Evolutionary conservation across 805 yeast species (phyloP).

Genomic region (Suhomyces pyralidae): DNA sequence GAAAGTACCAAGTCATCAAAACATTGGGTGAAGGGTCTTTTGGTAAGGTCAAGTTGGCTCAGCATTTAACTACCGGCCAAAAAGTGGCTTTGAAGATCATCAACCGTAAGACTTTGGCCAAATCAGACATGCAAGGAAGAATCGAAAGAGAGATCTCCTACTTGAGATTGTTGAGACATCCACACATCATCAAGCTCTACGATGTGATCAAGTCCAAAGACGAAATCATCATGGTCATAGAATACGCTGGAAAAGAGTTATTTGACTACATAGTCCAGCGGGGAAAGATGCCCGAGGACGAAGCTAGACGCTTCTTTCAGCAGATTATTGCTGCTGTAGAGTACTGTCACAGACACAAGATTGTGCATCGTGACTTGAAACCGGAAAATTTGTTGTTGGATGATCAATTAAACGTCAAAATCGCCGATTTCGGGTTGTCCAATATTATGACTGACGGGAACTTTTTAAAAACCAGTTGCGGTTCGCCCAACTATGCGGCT

Average conservation of each 20-base stretch:
- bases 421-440: constrained; percentile 29
- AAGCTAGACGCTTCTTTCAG: constrained; percentile 28
- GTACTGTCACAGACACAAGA: constrained; percentile 31
- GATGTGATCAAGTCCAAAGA: constrained; percentile 30
- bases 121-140: constrained; percentile 30
- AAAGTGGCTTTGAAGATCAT: constrained; percentile 28
- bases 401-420: constrained; percentile 28
- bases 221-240: constrained; percentile 31
- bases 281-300: constrained; percentile 30
- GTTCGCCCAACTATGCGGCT: constrained; percentile 31
- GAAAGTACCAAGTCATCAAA: constrained; percentile 48
- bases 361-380: constrained; percentile 70
- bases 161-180: constrained; percentile 28
- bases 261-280: constrained; percentile 29
- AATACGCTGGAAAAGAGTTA: constrained; percentile 28
- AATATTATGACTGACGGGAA: constrained; percentile 33
- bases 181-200: constrained; percentile 30
- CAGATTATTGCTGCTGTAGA: constrained; percentile 31
- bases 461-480: constrained; percentile 29
- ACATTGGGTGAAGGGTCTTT: constrained; percentile 31
- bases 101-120: constrained; percentile 29
- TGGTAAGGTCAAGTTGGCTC: constrained; percentile 31
- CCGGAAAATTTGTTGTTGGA: constrained; percentile 59
- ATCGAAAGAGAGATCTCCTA: constrained; percentile 29
- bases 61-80: constrained; percentile 28